phyloP scores from a whole-genome alignment of 192 early-diverging fungal genomes.

The Backusella liffmaniae region DNA sequence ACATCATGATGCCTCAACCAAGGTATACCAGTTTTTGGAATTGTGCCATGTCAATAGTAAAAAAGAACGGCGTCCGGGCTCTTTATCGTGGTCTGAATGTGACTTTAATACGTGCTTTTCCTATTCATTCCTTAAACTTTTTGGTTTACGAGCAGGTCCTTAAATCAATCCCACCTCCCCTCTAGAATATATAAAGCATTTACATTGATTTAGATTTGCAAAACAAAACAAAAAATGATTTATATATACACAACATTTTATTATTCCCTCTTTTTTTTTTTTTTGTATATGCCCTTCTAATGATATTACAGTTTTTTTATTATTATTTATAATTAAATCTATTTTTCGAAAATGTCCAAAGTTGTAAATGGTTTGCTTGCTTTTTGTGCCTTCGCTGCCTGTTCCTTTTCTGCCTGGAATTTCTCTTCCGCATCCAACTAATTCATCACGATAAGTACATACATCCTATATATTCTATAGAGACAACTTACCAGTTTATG shows the following conservation, averaged over 20 bases:
- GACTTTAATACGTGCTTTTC: constrained; percentile 74
- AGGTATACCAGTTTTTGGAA: constrained; percentile 41
- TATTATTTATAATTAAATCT: constrained; percentile 11
- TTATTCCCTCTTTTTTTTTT: not conserved
- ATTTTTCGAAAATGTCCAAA: constrained; percentile 57
- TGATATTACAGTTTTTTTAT: not conserved
- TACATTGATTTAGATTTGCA: not conserved
- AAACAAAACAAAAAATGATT: not conserved
- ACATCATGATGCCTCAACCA: constrained; percentile 54
- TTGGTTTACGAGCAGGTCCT: constrained; percentile 65
- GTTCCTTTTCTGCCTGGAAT: constrained; percentile 45
- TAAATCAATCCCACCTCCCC: constrained; percentile 7
- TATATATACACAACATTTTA: not conserved
- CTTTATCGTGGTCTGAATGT: constrained; percentile 75
- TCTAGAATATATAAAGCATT: not conserved
- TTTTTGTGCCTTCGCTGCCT: constrained; percentile 32
- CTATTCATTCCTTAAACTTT: constrained; percentile 83
- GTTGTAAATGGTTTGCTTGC: constrained; percentile 53
- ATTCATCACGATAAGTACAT: not conserved
- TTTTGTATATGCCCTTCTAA: not conserved
- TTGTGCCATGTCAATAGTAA: constrained; percentile 52
- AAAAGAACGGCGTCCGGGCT: constrained; percentile 52
- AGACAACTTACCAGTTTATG: constrained; percentile 52
- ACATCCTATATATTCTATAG: not conserved
- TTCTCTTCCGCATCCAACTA: constrained; percentile 51